Base-by-base conservation (phyloP, 371 early-diverging fungal genomes). In the Dichotomocladium elegans region DNA sequence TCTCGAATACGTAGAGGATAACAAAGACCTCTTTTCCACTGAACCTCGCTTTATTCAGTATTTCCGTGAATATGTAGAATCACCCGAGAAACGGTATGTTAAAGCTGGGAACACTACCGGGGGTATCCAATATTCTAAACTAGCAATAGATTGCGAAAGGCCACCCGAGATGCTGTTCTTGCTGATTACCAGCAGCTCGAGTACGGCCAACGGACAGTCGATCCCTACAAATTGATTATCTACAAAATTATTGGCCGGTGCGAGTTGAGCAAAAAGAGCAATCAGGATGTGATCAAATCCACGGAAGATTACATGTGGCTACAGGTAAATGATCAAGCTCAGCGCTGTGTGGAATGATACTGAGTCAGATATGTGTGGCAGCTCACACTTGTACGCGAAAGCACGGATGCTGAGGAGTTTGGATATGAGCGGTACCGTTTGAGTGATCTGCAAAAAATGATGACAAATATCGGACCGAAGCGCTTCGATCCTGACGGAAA, bases 251-350 rank as follows among this genome's bases (percentile, higher is more conserved):
- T 96, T 43, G 96, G 97, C 3, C 80, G 93, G 3, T 93, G 94
- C 55, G 95, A 90, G 37, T 55, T 93, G 61, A 67, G 69, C 42
- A 85, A 85, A 56, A 85, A 85, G 58, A 72, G 74, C 7, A 55
- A 86, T 0, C 76, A 79, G 25, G 81, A 75, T 37, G 88, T 88
- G 0, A 71, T 85, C 4, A 77, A 66, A 17, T 79, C 86, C 3
- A 81, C 80, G 2, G 93, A 95, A 57, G 95, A 95, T 60, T 93
- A 87, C 61, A 49, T 94, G 44, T 95, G 96, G 96, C 47, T 89
- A 9, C 75, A 76, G 59, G 69, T 74, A 58, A 34, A 15, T n/a
- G 37, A 37, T 3, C 35, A 35, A 5, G 8, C 7, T 9, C n/a
- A 12, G 37, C 6, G 9, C 0, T 37, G 9, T 8, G n/a, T 9